Conservation (phyloP, 805 yeast species). For the Jamesozyma rosinii region DNA sequence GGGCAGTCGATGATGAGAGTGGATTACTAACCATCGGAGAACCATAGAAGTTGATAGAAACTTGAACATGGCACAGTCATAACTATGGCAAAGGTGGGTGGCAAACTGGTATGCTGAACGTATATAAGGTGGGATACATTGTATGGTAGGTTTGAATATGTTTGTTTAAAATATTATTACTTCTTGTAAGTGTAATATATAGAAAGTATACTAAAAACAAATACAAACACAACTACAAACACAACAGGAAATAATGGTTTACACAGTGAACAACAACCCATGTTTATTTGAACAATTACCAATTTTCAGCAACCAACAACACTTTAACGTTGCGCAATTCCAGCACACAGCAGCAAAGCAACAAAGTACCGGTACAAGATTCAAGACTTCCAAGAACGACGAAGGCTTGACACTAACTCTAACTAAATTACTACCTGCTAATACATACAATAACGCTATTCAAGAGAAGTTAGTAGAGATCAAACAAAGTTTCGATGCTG, state of each 20-base stretch:
- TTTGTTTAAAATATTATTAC: no score
- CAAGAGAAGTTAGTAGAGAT: conserved; percentile 9
- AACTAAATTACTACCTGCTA: conserved; percentile 13
- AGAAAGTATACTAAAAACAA: no score
- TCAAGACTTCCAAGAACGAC: conserved; percentile 1
- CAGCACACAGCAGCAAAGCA: background rate
- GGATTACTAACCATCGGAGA: no score
- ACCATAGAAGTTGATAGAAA: no score
- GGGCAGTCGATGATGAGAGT: no score
- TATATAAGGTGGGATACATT: no score
- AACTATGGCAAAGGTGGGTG: no score
- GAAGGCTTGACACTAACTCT: conserved; percentile 12
- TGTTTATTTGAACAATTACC: conserved; percentile 22
- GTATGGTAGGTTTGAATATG: no score
- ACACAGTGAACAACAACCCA: conserved; percentile 9
- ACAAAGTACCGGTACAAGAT: background rate
- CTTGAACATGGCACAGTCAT: no score
- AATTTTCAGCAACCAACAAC: conserved; percentile 4
- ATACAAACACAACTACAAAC: conserved; percentile 1
- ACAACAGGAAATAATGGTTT: background rate
- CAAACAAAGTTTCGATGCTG: conserved; percentile 4
- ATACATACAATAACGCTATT: conserved; percentile 15
- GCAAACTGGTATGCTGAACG: no score
- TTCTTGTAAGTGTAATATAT: no score
- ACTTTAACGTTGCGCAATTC: background rate